Conservation (phyloP, 192 early-diverging fungal genomes). For the Linnemannia exigua region DNA sequence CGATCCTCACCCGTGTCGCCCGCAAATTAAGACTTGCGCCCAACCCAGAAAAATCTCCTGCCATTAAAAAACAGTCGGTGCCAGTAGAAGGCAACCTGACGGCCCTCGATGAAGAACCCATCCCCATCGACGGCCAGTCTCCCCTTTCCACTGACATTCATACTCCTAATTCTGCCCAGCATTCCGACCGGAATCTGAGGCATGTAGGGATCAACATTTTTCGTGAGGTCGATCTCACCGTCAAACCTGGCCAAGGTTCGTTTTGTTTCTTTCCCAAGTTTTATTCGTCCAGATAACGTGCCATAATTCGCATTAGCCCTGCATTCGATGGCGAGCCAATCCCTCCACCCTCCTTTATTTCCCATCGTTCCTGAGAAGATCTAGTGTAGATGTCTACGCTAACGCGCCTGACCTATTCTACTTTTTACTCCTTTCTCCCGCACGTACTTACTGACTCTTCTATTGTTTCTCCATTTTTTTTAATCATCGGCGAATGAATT, state of each 20-base stretch:
- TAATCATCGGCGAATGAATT: neutral
- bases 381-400: neutral
- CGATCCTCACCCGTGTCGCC: conserved; percentile 35
- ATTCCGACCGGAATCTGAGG: conserved; percentile 38
- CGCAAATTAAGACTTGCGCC: conserved; percentile 19
- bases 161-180: neutral
- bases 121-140: neutral
- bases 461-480: neutral
- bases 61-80: neutral
- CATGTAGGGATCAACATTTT: conserved; percentile 51
- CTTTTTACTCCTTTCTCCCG: too few relatives aligned
- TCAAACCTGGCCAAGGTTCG: conserved; percentile 55
- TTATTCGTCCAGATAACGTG: neutral
- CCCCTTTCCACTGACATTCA: neutral
- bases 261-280: neutral
- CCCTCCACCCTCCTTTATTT: neutral
- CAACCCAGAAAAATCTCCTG: conserved; percentile 3
- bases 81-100: neutral
- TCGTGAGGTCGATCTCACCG: conserved; percentile 43
- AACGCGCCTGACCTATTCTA: too few relatives aligned
- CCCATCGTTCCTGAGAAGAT: neutral
- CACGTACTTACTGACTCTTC: neutral
- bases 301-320: neutral
- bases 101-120: neutral
- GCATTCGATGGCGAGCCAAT: neutral